Base-by-base conservation (phyloP, 1,284 basidiomycete genomes). In the Boletus semigastroideus region DNA sequence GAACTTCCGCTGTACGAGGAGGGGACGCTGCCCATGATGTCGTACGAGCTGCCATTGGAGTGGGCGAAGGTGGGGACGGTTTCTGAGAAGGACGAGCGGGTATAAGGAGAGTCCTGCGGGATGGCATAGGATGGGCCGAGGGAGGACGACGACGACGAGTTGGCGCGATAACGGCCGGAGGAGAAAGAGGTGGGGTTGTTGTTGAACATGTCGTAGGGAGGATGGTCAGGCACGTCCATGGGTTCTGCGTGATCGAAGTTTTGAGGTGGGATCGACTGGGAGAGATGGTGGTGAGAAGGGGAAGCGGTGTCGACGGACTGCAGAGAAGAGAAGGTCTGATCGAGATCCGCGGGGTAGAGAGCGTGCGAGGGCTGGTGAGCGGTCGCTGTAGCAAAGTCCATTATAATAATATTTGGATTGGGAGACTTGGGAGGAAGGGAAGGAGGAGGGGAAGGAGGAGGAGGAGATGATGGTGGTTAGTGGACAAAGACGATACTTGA, bases 111-210 rank as follows among this genome's bases (percentile, higher is more conserved):
- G 55, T 89, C 83, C 42, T 77, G 73, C 53, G 73, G 68, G 52
- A 85, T 74, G 46, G 64, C 64, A 61, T 83, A 86, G 58, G 68
- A 69, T 31, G 78, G 82, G 14, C 72, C 75, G 22, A 84, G 72
- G 27, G 82, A 83, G 7, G 84, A 83, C 19, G 83, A 82, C 0
- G 85, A 84, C 43, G 84, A 82, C 42, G 80, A 82, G 72, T 83
- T 84, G 44, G 80, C 74, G 54, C 84, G 80, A 71, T 86, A 86
- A 60, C 84, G 74, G 54, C 78, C 75, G 51, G 79, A 76, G 49
- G 74, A 72, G 66, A 82, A 83, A 10, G 78, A 73, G 63, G 59
- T 65, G 47, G 69, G 63, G 34, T 75, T 71, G 61, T 73, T 74
- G 53, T 77, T 74, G 68, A 87, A 86, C 50, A 87, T 69, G 66